Evolutionary conservation across 208 protist species (phyloP).

Genomic region (Leishmania gerbilli): DNA sequence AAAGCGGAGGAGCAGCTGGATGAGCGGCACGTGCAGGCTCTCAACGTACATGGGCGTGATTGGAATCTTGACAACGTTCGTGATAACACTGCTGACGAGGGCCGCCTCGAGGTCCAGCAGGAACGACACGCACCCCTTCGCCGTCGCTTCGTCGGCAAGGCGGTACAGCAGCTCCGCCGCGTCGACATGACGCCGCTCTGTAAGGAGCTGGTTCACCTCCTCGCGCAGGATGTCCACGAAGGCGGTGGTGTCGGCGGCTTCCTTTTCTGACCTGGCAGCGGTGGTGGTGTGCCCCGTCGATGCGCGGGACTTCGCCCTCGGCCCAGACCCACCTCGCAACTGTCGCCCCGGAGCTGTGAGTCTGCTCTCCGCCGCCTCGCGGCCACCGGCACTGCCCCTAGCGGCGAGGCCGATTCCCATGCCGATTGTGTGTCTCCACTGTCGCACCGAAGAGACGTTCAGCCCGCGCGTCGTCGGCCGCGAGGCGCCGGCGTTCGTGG

Average conservation of each 20-base stretch:
- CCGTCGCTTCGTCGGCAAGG: constrained; percentile 50
- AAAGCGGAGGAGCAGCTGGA: constrained; percentile 82
- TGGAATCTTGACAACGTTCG: constrained; percentile 51
- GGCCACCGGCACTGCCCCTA: constrained; percentile 12
- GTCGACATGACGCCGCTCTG: constrained; percentile 67
- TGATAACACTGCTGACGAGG: constrained; percentile 53
- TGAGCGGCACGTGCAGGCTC: constrained; percentile 77
- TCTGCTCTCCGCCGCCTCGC: not conserved
- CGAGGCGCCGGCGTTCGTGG: constrained; percentile 19
- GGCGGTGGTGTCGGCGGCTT: constrained; percentile 43
- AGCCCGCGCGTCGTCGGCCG: constrained; percentile 67
- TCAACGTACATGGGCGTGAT: constrained; percentile 74
- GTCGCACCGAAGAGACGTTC: constrained; percentile 58
- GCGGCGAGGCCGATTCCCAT: constrained; percentile 6
- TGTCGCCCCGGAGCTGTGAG: constrained; percentile 5
- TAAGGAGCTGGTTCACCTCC: constrained; percentile 66
- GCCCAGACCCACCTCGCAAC: not conserved
- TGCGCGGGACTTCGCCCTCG: not conserved
- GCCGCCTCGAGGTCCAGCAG: constrained; percentile 67
- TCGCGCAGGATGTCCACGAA: constrained; percentile 74
- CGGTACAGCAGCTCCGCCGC: constrained; percentile 72
- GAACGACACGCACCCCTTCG: constrained; percentile 63
- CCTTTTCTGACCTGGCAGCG: constrained; percentile 18
- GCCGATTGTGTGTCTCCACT: constrained; percentile 62
- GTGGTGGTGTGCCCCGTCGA: not conserved